Percentiles rank a stretch among this genome's conserved stretches.
Conservation (phyloP, 129 eudicot species). For the Kitagawia praeruptora region DNA sequence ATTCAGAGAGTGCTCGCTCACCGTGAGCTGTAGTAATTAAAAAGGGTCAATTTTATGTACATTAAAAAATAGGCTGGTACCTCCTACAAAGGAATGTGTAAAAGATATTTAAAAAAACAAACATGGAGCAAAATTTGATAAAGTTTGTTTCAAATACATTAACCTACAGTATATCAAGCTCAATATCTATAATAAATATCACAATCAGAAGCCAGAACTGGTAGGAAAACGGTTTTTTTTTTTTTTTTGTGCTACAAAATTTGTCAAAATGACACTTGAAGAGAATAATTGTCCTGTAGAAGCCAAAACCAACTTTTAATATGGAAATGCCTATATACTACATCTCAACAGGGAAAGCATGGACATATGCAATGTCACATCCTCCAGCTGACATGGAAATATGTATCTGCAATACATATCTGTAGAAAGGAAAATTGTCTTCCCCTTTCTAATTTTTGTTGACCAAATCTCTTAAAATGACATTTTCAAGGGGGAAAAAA, state of each 20-base stretch:
- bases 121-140: background rate
- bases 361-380: background rate
- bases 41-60: background rate
- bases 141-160: background rate
- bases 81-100: background rate
- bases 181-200: background rate
- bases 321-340: background rate
- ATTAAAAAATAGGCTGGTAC: background rate
- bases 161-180: background rate
- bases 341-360: background rate
- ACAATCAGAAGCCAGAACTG: background rate
- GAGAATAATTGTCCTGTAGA: background rate
- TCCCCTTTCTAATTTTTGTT: background rate
- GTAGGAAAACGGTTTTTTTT: background rate
- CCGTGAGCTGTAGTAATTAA: constrained; percentile 40
- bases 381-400: background rate
- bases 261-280: background rate
- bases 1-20: constrained; percentile 71
- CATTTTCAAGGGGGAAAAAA: no score
- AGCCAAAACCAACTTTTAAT: background rate
- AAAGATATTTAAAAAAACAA: background rate
- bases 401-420: background rate
- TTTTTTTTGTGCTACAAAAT: background rate
- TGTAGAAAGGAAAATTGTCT: background rate
- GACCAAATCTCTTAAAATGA: background rate